Percentiles rank a stretch among this genome's conserved stretches.
These are phyloP conservation scores for Silene latifolia DNA, from an alignment of 148 eudicot species.

Conservation along the genomic window DNA sequence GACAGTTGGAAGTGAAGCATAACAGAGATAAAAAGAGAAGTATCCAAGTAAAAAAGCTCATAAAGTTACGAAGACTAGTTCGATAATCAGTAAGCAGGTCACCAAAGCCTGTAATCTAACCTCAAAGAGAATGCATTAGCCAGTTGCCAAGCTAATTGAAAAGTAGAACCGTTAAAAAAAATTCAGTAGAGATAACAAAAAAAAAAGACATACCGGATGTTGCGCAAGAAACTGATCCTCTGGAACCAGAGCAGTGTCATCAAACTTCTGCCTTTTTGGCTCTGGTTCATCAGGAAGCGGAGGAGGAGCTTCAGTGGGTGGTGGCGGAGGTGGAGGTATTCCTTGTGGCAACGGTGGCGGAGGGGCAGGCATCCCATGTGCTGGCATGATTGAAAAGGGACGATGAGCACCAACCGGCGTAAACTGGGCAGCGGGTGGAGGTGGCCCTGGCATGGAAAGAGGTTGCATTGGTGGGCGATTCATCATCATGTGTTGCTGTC, in stretches of 20 bases:
- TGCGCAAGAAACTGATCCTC: conserved; percentile 82
- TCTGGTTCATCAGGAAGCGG: conserved; percentile 88
- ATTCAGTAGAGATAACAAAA: not conserved
- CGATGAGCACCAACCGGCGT: conserved; percentile 53
- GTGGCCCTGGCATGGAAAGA: conserved; percentile 32
- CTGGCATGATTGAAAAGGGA: conserved; percentile 39
- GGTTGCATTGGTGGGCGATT: conserved; percentile 66
- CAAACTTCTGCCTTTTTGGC: conserved; percentile 76
- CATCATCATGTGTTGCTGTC: conserved; percentile 65
- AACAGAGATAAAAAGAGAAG: not conserved
- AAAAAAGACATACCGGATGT: conserved; percentile 50
- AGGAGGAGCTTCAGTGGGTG: conserved; percentile 80
- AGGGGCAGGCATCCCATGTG: conserved; percentile 60
- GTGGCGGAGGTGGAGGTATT: conserved; percentile 81
- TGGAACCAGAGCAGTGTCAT: conserved; percentile 63
- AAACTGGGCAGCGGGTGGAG: conserved; percentile 69
- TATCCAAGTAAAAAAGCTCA: not conserved
- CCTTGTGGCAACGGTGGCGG: conserved; percentile 70
- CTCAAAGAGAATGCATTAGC: not conserved
- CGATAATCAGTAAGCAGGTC: not conserved
- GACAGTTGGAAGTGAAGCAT: not conserved
- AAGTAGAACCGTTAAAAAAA: not conserved
- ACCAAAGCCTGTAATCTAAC: not conserved
- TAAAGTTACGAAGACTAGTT: not conserved
- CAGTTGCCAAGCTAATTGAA: not conserved